Conservation (phyloP, 371 early-diverging fungal species). For the Mucor lusitanicus region DNA sequence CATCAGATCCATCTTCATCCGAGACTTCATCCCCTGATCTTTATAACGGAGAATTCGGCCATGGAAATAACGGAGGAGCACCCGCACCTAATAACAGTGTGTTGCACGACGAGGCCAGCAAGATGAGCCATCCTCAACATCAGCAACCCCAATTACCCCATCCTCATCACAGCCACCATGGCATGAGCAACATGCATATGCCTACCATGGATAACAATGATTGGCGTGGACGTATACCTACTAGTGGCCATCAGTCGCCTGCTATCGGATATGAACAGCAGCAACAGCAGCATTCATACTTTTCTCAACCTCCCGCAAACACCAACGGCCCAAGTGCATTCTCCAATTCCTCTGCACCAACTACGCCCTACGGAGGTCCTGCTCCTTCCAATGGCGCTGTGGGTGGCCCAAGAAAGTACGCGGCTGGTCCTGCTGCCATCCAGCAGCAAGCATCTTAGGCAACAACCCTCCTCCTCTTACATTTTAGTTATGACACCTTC, state of each 20-base stretch:
- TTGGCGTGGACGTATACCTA: slow-evolving; percentile 23
- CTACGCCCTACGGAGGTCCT: slow-evolving; percentile 23
- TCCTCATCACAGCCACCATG: slow-evolving; percentile 6
- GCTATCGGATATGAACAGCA: slow-evolving; percentile 14
- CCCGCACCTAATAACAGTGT: neutral
- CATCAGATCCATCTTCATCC: slow-evolving; percentile 40
- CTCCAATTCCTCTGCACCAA: slow-evolving; percentile 13
- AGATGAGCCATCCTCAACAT: slow-evolving; percentile 5
- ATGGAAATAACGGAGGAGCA: slow-evolving; percentile 4
- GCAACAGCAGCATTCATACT: slow-evolving; percentile 24
- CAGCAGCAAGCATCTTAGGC: slow-evolving; percentile 17
- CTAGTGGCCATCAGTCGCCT: slow-evolving; percentile 16
- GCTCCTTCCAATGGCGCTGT: neutral
- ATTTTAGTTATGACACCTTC: neutral
- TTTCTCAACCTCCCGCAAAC: slow-evolving; percentile 18
- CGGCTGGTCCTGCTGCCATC: neutral
- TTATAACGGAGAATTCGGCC: slow-evolving; percentile 26
- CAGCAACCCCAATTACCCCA: slow-evolving; percentile 13
- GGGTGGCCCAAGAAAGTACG: slow-evolving; percentile 11
- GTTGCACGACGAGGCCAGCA: slow-evolving; percentile 15
- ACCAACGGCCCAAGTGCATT: slow-evolving; percentile 3
- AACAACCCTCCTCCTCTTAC: too few relatives aligned
- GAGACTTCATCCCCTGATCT: slow-evolving; percentile 44
- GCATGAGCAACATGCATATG: slow-evolving; percentile 15
- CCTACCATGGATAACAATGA: slow-evolving; percentile 12